A percentile compares a stretch with the other conserved stretches of the same genome.
phyloP scores from a whole-genome alignment of 75 land plant genomes.

The Pinus tabuliformis region DNA sequence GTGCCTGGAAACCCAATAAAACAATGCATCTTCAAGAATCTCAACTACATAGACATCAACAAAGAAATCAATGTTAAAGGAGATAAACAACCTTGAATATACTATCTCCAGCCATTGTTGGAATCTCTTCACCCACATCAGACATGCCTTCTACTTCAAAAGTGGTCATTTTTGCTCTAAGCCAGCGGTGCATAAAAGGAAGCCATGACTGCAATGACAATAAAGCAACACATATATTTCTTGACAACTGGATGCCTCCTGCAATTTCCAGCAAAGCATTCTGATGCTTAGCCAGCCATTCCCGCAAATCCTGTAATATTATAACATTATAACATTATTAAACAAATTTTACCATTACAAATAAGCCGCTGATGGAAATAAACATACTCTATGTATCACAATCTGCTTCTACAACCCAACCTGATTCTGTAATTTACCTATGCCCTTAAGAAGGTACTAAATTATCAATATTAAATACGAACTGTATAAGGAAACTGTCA shows the following conservation, averaged over 20 bases:
- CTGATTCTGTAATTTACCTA: background rate
- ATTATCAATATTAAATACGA: background rate
- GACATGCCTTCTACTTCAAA: conserved; percentile 16
- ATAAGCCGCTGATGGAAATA: background rate
- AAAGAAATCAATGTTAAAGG: background rate
- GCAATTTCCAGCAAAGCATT: conserved; percentile 46
- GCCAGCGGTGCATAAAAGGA: conserved; percentile 56
- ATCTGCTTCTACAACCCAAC: background rate
- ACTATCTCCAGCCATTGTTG: conserved; percentile 46
- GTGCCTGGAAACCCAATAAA: background rate
- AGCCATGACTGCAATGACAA: conserved; percentile 70
- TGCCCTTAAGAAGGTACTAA: background rate
- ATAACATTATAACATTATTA: background rate
- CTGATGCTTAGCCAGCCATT: conserved; percentile 30
- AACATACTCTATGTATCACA: background rate
- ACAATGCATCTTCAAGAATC: background rate
- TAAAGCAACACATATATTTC: conserved; percentile 66
- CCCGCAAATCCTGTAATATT: conserved; percentile 13
- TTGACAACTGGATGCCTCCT: conserved; percentile 50
- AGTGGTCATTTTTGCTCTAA: conserved; percentile 26
- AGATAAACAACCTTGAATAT: conserved; percentile 51
- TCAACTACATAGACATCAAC: background rate
- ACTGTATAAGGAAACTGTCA: background rate
- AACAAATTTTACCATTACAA: background rate
- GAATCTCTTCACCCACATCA: conserved; percentile 17